A percentile compares a stretch with the other conserved stretches of the same genome.
These are phyloP conservation scores for Sungouiella thailandica DNA, from an alignment of 805 yeast genomes.

Conservation along the genomic window DNA sequence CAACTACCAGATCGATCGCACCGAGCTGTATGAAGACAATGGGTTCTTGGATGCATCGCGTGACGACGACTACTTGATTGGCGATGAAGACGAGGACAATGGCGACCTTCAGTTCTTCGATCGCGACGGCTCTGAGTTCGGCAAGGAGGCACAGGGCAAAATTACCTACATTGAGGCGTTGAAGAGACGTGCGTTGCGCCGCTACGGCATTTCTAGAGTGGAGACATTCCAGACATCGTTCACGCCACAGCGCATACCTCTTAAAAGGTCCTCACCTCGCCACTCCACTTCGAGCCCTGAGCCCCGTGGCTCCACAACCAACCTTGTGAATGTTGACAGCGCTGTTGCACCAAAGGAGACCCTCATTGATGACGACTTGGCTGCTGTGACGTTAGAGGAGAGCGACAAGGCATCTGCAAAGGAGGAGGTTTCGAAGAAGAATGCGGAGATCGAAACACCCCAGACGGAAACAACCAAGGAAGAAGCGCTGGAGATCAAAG, in stretches of 20 bases:
- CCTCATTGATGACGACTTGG: conserved; percentile 28
- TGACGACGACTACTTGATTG: conserved; percentile 38
- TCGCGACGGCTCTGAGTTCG: conserved; percentile 33
- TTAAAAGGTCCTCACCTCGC: conserved; percentile 1
- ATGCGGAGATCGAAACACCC: conserved; percentile 1
- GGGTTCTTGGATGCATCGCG: conserved; percentile 36
- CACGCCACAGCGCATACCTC: conserved; percentile 27
- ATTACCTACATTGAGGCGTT: conserved; percentile 38
- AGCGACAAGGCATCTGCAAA: not conserved
- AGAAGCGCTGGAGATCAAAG: conserved; percentile 1
- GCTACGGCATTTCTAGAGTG: conserved; percentile 30
- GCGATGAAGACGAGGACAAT: conserved; percentile 42
- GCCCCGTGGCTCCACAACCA: not conserved
- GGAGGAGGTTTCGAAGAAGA: conserved; percentile 1
- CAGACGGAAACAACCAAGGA: not conserved
- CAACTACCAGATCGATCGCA: conserved; percentile 33
- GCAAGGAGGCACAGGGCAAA: conserved; percentile 22
- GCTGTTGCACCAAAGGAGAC: conserved; percentile 39
- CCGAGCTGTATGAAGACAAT: conserved; percentile 26
- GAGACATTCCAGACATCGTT: conserved; percentile 34
- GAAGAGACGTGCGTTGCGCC: conserved; percentile 38
- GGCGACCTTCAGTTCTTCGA: conserved; percentile 39
- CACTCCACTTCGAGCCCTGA: not conserved
- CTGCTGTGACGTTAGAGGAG: not conserved
- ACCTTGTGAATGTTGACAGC: conserved; percentile 21